A percentile compares a stretch with the other conserved stretches of the same genome.
phyloP scores from a whole-genome alignment of 345 rosid species.

The Zanthoxylum bungeanum region DNA sequence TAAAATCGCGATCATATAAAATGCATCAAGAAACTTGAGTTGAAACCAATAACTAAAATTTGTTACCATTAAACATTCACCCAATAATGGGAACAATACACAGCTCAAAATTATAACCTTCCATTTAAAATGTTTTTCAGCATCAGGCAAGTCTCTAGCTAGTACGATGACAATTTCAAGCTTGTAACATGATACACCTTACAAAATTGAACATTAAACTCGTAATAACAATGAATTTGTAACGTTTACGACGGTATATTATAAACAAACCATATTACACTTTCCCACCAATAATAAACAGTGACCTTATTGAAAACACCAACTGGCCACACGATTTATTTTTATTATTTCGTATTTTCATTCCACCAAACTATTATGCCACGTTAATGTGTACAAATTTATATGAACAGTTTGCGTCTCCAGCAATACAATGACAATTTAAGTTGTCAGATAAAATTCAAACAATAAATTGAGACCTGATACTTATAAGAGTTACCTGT shows the following conservation, averaged over 20 bases:
- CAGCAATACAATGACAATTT: no score
- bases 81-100: neutral
- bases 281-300: neutral
- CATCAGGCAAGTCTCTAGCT: neutral
- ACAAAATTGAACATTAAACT: neutral
- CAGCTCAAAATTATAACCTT: neutral
- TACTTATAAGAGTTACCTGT: conserved; percentile 43
- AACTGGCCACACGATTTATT: no score
- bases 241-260: no score
- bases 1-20: neutral
- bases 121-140: neutral
- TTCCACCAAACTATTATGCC: no score
- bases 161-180: neutral
- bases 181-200: neutral
- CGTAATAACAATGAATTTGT: no score
- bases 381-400: no score
- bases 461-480: neutral
- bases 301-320: no score
- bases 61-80: neutral
- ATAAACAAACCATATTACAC: neutral
- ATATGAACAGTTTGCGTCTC: no score
- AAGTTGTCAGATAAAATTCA: neutral
- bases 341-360: no score
- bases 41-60: neutral
- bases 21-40: neutral